Evolutionary conservation across 495 filamentous ascomycete genomes (phyloP), one percentile per base, ranked within the genome.

Genomic region (Gamarada debralockiae): DNA sequence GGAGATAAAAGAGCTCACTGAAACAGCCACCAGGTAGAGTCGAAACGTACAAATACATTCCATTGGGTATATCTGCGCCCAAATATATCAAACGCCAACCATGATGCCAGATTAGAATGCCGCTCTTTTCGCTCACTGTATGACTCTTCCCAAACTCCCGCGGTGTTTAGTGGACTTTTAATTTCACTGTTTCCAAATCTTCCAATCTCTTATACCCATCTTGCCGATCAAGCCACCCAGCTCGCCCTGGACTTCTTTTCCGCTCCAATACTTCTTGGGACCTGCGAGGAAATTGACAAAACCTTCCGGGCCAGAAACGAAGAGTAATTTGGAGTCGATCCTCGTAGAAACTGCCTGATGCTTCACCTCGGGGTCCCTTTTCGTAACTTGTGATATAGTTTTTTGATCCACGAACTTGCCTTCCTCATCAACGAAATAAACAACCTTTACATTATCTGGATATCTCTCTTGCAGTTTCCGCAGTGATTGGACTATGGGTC

Each of bases 231-330:
- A 43, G 2, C 73, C 73, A 2, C 65, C 66, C 14, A 82, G 44
- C 47, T 65, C 59, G 2, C 89, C 92, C 60, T 92, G 87, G 15
- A 76, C 68, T 70, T 96, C 87, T 57, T 71, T 70, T 5, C 90
- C 90, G 43, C 74, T 73, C 3, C 75, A 76, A 82, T 84, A 92
- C 2, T 74, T 64, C 68, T 95, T 96, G 3, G 80, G 75, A 4
- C 92, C 92, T 6, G 87, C 87, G 70, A 86, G 86, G 57, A 83
- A 77, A 22, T 73, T 76, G 41, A 97, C 78, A 70, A 97, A 98
- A 14, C 93, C 92, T 37, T 93, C 89, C 0, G 93, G 92, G 0
- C 93, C 93, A 2, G 89, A 92, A 3, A 97, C 73, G 43, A 95
- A 69, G 23, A 97, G 71, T 38, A 95, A 57, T 51, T 82, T 87